Conservation (phyloP, 345 rosid species). For the Sisymbrium irio region DNA sequence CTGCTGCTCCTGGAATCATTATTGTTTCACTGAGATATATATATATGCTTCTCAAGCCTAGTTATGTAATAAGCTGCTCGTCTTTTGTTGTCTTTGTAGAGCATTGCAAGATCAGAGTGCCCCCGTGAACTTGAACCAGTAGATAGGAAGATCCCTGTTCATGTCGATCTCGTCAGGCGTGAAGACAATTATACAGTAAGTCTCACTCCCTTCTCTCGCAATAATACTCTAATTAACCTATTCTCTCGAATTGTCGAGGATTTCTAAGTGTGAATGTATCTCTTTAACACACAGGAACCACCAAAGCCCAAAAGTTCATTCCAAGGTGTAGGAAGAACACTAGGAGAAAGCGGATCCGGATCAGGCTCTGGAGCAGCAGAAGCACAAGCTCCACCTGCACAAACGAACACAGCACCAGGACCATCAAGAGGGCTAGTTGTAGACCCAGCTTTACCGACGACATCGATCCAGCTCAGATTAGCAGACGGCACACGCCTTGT, state of each 20-base stretch:
- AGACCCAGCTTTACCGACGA: conserved; percentile 44
- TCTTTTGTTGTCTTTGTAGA: conserved; percentile 52
- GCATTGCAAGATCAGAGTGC: conserved; percentile 70
- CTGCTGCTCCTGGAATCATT: too few relatives aligned
- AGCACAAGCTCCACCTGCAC: conserved; percentile 33
- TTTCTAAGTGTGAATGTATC: neutral
- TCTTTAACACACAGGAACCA: conserved; percentile 58
- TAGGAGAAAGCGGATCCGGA: conserved; percentile 51
- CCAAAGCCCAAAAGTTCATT: conserved; percentile 47
- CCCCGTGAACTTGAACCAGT: conserved; percentile 78
- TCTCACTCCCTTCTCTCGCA: neutral
- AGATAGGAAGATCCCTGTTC: conserved; percentile 61
- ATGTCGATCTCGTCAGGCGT: conserved; percentile 65
- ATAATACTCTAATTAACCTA: neutral
- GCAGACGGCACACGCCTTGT: conserved; percentile 52
- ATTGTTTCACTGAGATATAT: too few relatives aligned
- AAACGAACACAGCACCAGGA: conserved; percentile 44
- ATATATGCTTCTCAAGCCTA: too few relatives aligned
- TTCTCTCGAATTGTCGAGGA: neutral
- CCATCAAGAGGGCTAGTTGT: conserved; percentile 60
- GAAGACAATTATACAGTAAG: conserved; percentile 65
- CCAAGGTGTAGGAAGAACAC: conserved; percentile 73
- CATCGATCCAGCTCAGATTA: conserved; percentile 80
- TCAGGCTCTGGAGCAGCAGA: conserved; percentile 33
- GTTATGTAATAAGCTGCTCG: too few relatives aligned